Evolutionary conservation across 345 rosid genomes (phyloP).

Genomic region (Gossypium mustelinum): DNA sequence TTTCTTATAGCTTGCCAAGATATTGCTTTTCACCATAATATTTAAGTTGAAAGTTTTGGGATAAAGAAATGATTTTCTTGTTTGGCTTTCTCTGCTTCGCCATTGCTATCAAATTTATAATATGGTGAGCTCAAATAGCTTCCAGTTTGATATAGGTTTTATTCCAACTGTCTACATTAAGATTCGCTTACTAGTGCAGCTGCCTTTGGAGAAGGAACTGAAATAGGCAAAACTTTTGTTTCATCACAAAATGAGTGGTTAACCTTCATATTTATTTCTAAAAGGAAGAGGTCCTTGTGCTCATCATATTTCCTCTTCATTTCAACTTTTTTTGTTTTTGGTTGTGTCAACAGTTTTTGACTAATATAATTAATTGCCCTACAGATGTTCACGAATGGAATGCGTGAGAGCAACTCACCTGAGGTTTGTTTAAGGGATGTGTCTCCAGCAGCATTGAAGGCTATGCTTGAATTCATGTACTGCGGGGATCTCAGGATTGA

Average conservation of each 20-base stretch:
- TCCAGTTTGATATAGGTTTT: neutral
- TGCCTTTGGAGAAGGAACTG: neutral
- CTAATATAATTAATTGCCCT: conserved; percentile 15
- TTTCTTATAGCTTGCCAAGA: conserved; percentile 9
- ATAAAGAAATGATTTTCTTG: neutral
- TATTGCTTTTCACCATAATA: neutral
- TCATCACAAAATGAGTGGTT: neutral
- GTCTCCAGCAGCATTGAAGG: conserved; percentile 64
- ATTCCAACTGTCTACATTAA: neutral
- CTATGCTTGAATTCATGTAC: conserved; percentile 87
- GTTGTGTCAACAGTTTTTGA: neutral
- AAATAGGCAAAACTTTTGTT: neutral
- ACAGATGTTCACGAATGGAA: conserved; percentile 99
- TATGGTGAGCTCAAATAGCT: neutral
- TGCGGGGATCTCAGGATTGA: conserved; percentile 66
- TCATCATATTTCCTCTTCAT: conserved; percentile 1
- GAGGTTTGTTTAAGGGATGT: conserved; percentile 68
- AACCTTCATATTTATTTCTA: neutral
- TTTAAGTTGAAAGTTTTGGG: conserved; percentile 1
- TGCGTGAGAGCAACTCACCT: conserved; percentile 77
- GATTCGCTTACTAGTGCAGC: neutral
- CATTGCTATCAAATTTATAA: neutral
- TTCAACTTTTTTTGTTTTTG: neutral
- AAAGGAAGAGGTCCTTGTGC: neutral
- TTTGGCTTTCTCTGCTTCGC: neutral